Conservation (phyloP, 176 grass and related monocot genomes). For the Olyra latifolia region DNA sequence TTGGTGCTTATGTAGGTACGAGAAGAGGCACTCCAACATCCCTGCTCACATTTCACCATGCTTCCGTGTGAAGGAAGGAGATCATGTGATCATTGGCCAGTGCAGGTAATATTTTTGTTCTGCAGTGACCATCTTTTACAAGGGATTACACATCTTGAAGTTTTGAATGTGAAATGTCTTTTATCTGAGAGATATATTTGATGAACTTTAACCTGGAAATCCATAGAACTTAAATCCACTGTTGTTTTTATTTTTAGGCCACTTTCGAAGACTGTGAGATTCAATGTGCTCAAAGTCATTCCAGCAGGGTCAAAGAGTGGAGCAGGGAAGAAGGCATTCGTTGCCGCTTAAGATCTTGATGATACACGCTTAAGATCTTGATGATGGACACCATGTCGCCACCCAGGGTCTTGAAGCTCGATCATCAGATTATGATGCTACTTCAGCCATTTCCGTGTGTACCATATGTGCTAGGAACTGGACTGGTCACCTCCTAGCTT, state of each 20-base stretch:
- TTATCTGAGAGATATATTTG: background rate
- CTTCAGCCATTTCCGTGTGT: background rate
- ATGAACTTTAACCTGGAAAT: background rate
- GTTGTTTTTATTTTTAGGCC: constrained; percentile 12
- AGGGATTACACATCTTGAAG: background rate
- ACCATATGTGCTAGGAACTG: constrained; percentile 3
- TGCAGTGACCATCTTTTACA: background rate
- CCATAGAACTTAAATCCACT: background rate
- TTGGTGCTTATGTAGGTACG: constrained; percentile 24
- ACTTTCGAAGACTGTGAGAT: constrained; percentile 39
- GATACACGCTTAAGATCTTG: background rate
- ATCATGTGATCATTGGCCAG: constrained; percentile 47
- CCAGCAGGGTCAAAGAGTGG: constrained; percentile 41
- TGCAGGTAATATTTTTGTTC: constrained; percentile 17
- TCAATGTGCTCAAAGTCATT: constrained; percentile 46
- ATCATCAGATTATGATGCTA: background rate
- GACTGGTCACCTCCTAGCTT: background rate
- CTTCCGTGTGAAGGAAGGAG: constrained; percentile 42
- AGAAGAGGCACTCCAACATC: constrained; percentile 51
- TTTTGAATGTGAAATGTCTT: background rate
- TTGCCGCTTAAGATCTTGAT: constrained; percentile 14
- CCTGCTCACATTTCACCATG: constrained; percentile 44
- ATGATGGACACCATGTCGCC: background rate
- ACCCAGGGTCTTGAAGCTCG: background rate
- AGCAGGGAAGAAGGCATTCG: constrained; percentile 36